Base-by-base conservation (phyloP, 2,329 filamentous ascomycete genomes). In the Truncatella angustata region DNA sequence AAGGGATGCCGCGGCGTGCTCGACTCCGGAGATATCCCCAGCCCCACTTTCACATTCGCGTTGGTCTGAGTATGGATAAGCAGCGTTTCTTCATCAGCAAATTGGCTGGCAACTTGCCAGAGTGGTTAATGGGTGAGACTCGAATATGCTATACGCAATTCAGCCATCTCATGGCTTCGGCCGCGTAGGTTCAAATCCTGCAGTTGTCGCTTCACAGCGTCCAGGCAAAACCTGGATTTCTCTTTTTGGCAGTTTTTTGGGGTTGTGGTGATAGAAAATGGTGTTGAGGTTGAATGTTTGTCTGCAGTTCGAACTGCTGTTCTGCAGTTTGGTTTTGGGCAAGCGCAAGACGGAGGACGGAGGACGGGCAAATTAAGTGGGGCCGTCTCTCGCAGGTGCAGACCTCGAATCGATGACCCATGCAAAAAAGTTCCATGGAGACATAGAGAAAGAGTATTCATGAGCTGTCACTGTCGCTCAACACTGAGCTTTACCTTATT, bases 51-150 rank as follows among this genome's bases (percentile, higher is more conserved):
- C 36, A 10, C 1, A 10, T 40, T 14, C n/a, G n/a, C 14, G 12
- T 11, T 20, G n/a, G 16, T 11, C 16, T 9, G n/a, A 14, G 3
- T 4, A 7, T 7, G n/a, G 3, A 40, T 23, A 26, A 34, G 16
- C 42, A 34, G 5, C 30, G 12, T 9, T n/a, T 16, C 28, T 2
- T 32, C 3, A 26, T 18, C 35, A 50, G 42, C 26, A 36, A 51
- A 44, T 45, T 24, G 28, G 43, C 28, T 46, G 49, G 49, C 49
- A 51, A 51, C 23, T 34, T 51, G 40, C 49, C 49, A 51, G 40
- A 51, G 49, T 51, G 49, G 49, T 51, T 51, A 51, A 44, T 51
- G 49, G 49, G 49, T 51, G 28, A 35, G 49, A 51, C 49, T 51
- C 49, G 49, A 51, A 51, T 36, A 32, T 4, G 24, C 35, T 42